Percentiles rank a stretch among this genome's conserved stretches.
Conservation (phyloP, 176 grass and related monocot genomes). For the Carex myosuroides region DNA sequence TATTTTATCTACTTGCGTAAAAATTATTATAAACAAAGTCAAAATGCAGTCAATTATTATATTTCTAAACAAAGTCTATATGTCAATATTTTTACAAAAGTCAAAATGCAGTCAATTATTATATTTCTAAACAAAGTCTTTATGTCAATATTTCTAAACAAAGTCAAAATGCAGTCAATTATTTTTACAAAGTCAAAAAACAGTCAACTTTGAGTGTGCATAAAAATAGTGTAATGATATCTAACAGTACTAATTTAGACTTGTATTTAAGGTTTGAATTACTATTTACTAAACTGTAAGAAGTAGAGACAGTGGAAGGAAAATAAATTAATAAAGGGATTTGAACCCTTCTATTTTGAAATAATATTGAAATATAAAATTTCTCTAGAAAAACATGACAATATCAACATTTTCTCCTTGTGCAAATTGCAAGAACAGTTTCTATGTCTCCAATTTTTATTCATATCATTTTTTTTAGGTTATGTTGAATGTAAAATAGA, state of each 20-base stretch:
- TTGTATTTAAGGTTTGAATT: not conserved
- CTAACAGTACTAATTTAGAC: not conserved
- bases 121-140: not conserved
- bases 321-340: too few relatives aligned
- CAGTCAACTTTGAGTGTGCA: not conserved
- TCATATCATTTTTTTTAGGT: not conserved
- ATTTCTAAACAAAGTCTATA: too few relatives aligned
- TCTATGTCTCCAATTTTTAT: not conserved
- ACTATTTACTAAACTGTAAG: not conserved
- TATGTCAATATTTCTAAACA: not conserved
- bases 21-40: not conserved
- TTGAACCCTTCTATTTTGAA: too few relatives aligned
- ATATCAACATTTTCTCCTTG: not conserved
- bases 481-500: too few relatives aligned
- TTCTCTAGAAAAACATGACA: too few relatives aligned
- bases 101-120: not conserved
- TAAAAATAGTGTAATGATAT: not conserved
- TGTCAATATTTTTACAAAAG: not conserved
- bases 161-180: not conserved
- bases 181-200: not conserved
- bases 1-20: too few relatives aligned
- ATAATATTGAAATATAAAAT: too few relatives aligned
- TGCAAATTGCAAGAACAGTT: not conserved
- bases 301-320: too few relatives aligned
- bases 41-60: not conserved